phyloP scores from a whole-genome alignment of 2,329 filamentous ascomycete genomes.

The Trichoderma hamatum region DNA sequence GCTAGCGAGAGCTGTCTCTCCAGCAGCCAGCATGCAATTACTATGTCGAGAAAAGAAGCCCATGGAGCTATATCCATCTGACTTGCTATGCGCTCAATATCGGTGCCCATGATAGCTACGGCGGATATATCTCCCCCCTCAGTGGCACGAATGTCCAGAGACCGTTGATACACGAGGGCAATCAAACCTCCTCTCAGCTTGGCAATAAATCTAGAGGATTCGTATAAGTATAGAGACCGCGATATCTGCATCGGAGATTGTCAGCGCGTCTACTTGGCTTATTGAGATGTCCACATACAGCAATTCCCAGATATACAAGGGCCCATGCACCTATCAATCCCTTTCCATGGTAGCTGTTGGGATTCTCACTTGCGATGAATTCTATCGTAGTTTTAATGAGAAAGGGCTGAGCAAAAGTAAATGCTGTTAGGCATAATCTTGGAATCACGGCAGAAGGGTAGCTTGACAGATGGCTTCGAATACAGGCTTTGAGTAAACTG shows the following conservation, averaged over 20 bases:
- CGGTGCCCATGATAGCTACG: conserved; percentile 41
- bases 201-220: conserved; percentile 32
- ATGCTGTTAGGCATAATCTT: conserved; percentile 33
- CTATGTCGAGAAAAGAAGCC: conserved; percentile 36
- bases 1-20: conserved; percentile 36
- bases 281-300: conserved; percentile 29
- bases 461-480: conserved; percentile 28
- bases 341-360: conserved; percentile 32
- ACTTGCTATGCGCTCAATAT: conserved; percentile 38
- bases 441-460: conserved; percentile 32
- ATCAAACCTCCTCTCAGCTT: conserved; percentile 34
- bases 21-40: conserved; percentile 38
- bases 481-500: conserved; percentile 29
- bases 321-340: conserved; percentile 39
- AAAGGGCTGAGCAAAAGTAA: conserved; percentile 38
- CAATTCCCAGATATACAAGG: conserved; percentile 39
- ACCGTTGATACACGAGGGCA: conserved; percentile 34
- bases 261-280: not conserved
- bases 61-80: conserved; percentile 35
- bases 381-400: conserved; percentile 35
- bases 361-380: conserved; percentile 28
- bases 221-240: conserved; percentile 34
- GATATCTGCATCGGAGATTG: conserved; percentile 24
- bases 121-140: conserved; percentile 36
- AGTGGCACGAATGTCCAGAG: conserved; percentile 30